Evolutionary conservation across 2,329 filamentous ascomycete species (phyloP), one percentile per base, ranked within the genome.

Genomic region (Periconia macrospinosa): DNA sequence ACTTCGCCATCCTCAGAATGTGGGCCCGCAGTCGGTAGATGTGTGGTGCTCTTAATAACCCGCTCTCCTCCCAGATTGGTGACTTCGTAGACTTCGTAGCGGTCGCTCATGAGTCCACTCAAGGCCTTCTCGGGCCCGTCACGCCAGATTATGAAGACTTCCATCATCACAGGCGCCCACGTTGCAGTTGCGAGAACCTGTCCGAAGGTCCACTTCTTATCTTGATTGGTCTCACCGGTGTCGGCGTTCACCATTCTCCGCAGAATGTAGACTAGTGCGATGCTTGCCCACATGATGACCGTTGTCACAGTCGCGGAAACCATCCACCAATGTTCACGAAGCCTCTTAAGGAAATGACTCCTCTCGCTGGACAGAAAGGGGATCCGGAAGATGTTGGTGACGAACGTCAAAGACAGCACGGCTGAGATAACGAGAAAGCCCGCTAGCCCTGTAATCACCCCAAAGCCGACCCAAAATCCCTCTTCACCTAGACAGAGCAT

Each of bases 191-290:
- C 45, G 23, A 58, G 23, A 30, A 58, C 49, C 43, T 58, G 55
- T 6, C 55, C 55, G 23, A 58, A 58, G 3, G 46, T 49, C 55
- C 55, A 58, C 23, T 53, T 47, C 17, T 48, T 30, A 20, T 58
- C 55, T 41, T 55, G 47, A 33, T 53, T 55, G 9, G 19, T 37
- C 5, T 37, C 23, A 2, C 55, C 55, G 2, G 49, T 33, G n/a
- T 17, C 17, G n/a, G 40, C 30, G 41, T 49, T 48, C 17, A 53
- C 14, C 17, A 30, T 18, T 1, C 30, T 14, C 8, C 55, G 41
- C 41, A 41, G 55, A 14, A 33, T 45, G 14, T 41, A 27, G 35
- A 58, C 55, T 9, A 49, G n/a, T 1, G 14, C 44, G 6, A 55
- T 41, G 18, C 20, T n/a, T 1, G 30, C 41, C 55, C 55, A 58